Evolutionary conservation across 2,329 filamentous ascomycete species (phyloP), one percentile per base, ranked within the genome.

Genomic region (Pseudopithomyces maydicus): DNA sequence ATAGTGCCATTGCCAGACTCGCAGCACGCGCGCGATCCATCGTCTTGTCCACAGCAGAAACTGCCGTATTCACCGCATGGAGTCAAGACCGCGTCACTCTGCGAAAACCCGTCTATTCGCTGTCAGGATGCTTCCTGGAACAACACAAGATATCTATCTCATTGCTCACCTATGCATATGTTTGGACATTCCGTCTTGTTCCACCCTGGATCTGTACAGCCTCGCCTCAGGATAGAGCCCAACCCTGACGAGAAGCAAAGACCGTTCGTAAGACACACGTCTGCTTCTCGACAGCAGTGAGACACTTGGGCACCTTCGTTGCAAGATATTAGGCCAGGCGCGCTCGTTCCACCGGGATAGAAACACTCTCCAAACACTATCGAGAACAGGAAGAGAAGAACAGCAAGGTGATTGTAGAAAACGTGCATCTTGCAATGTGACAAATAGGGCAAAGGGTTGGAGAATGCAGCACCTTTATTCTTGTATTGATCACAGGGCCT

Each of bases 41-140:
- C 41, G 29, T 55, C 38, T 14, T 55, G 38, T 29, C 53, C 53
- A 33, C 53, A 55, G 32, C 53, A 55, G 20, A 55, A 55, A 15
- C 14, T 55, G 20, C 49, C 43, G 39, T 55, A 51, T 6, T 19
- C 19, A 10, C 53, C 53, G 33, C 53, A 55, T 2, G 53, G 46
- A 4, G 46, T 44, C 19, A 55, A 15, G 29, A 45, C 46, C 4
- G 45, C 53, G 17, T 55, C 53, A n/a, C 38, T 32, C n/a, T 39
- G 22, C 26, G 23, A 38, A 42, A 32, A 51, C 3, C 15, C 17
- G 15, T 50, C 53, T 55, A 15, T 39, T 15, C 2, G 39, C 15
- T 8, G 20, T 44, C 43, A 54, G 36, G 32, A 20, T 14, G 12
- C 22, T 3, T 35, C 45, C 15, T 15, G 26, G 33, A 14, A 17